Evolutionary conservation across 2,329 filamentous ascomycete species (phyloP).

Genomic region (Microcyclosporella mali): DNA sequence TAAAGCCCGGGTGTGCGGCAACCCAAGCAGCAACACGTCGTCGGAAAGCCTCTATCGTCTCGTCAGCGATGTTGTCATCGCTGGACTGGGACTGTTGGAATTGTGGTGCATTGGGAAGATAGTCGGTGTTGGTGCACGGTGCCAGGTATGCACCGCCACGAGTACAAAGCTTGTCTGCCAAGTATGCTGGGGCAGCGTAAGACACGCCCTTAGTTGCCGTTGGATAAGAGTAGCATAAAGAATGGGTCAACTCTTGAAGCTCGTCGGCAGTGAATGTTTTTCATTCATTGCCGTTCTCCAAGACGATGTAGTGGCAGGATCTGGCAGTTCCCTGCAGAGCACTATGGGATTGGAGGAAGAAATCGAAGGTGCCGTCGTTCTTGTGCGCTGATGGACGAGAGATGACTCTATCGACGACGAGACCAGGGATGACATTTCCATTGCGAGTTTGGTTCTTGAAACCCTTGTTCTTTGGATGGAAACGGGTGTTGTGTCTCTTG

Average conservation of each 20-base stretch:
- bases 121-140: background rate
- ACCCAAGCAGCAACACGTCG: background rate
- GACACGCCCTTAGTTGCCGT: constrained; percentile 28
- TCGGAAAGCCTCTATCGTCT: background rate
- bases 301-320: constrained; percentile 71
- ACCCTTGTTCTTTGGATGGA: constrained; percentile 24
- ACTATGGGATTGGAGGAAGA: constrained; percentile 12
- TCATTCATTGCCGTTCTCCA: constrained; percentile 7
- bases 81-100: background rate
- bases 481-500: constrained; percentile 37
- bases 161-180: constrained; percentile 26
- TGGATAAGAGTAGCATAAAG: constrained; percentile 30
- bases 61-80: background rate
- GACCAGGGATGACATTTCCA: constrained; percentile 6
- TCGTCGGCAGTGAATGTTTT: background rate
- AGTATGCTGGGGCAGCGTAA: constrained; percentile 33
- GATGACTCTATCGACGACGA: constrained; percentile 9
- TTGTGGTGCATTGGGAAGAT: too few species aligned
- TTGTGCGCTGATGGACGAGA: background rate
- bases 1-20: background rate
- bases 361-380: constrained; percentile 5
- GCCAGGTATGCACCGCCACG: constrained; percentile 3
- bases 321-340: constrained; percentile 67
- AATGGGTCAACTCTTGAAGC: constrained; percentile 12
- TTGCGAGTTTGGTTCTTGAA: background rate